Conservation (phyloP, 2,329 filamentous ascomycete genomes). For the Xylaria sp. region DNA sequence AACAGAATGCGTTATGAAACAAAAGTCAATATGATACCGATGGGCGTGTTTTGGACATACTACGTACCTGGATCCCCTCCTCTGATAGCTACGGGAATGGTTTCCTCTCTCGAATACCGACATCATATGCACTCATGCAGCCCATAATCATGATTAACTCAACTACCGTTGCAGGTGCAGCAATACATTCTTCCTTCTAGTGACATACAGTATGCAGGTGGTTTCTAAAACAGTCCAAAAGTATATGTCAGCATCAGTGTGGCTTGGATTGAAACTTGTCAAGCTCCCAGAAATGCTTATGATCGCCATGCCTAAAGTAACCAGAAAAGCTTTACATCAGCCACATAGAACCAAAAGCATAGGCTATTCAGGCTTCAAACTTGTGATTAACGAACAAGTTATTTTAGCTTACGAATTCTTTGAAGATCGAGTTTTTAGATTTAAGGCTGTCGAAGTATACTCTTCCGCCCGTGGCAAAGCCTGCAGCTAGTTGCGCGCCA, state of each 20-base stretch:
- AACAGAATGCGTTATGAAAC: slow-evolving; percentile 18
- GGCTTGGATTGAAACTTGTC: slow-evolving; percentile 35
- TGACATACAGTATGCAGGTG: slow-evolving; percentile 16
- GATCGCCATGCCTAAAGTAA: slow-evolving; percentile 12
- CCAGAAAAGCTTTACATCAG: slow-evolving; percentile 26
- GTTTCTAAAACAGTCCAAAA: slow-evolving; percentile 19
- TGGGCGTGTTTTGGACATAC: slow-evolving; percentile 27
- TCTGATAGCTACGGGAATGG: not conserved
- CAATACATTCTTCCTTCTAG: slow-evolving; percentile 28
- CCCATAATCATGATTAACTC: slow-evolving; percentile 27
- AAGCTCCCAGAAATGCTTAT: slow-evolving; percentile 18
- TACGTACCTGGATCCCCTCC: not conserved
- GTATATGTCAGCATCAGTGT: slow-evolving; percentile 5
- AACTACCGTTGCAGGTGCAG: slow-evolving; percentile 30
- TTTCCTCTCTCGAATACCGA: slow-evolving; percentile 15
- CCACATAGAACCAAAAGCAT: slow-evolving; percentile 8
- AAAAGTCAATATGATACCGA: slow-evolving; percentile 8
- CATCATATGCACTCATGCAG: slow-evolving; percentile 13
- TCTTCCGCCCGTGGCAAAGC: not conserved
- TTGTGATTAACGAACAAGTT: slow-evolving; percentile 3
- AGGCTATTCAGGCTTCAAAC: slow-evolving; percentile 28
- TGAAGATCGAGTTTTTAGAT: not conserved
- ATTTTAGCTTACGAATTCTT: slow-evolving; percentile 1
- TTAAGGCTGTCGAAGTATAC: not conserved
- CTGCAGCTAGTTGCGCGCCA: slow-evolving; percentile 19